phyloP scores from a whole-genome alignment of 2,329 filamentous ascomycete species.

The Cyphellophora attinorum region DNA sequence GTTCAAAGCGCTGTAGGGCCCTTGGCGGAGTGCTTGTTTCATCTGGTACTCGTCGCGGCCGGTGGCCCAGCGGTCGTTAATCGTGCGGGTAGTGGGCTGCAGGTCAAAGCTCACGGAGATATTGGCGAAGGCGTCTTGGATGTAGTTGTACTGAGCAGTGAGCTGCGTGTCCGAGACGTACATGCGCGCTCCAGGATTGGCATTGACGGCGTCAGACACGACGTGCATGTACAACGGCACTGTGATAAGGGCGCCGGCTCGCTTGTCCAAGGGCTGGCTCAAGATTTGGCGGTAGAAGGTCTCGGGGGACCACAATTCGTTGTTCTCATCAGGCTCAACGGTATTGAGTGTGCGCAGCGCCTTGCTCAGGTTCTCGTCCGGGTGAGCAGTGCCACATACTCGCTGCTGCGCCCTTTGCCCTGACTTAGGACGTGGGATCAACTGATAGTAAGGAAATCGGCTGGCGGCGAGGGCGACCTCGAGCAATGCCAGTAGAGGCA shows the following conservation, averaged over 20 bases:
- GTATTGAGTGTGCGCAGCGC: conserved; percentile 11
- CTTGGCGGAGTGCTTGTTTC: conserved; percentile 44
- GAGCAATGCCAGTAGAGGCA: no score
- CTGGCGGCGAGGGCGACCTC: no score
- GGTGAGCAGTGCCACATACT: conserved; percentile 8
- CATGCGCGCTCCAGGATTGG: conserved; percentile 3
- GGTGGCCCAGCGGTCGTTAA: conserved; percentile 47
- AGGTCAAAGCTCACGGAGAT: conserved; percentile 42
- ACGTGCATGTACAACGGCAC: conserved; percentile 33
- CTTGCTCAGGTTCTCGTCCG: conserved; percentile 9
- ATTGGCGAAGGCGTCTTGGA: conserved; percentile 37
- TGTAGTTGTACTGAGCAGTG: conserved; percentile 17
- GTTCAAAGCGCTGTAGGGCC: conserved; percentile 46
- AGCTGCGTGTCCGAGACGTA: conserved; percentile 14
- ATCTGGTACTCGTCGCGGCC: conserved; percentile 39
- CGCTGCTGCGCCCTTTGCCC: no score
- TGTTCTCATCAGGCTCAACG: conserved; percentile 11
- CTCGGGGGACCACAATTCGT: conserved; percentile 11
- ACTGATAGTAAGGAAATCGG: no score
- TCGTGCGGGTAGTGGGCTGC: conserved; percentile 37
- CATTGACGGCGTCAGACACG: conserved; percentile 23
- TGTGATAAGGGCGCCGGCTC: conserved; percentile 4
- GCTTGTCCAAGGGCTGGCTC: neutral
- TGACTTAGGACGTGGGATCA: no score
- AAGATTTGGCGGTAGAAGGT: neutral